Percentiles rank a stretch among this genome's conserved stretches.
Conservation (phyloP, 805 yeast genomes). For the Pichia gijzeniarum region DNA sequence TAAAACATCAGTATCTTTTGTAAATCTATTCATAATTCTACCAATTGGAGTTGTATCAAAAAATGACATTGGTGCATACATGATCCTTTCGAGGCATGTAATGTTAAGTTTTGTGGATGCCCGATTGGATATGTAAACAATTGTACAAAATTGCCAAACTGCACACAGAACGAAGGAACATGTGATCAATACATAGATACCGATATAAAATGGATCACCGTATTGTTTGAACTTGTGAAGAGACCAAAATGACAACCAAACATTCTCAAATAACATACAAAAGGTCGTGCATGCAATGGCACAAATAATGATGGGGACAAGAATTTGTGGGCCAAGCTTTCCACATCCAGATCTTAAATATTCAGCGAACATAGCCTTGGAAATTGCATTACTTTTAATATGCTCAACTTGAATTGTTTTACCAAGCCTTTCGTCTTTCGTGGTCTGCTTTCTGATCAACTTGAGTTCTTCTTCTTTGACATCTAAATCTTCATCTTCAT, state of each 20-base stretch:
- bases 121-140: constrained; percentile 45
- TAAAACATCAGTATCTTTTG: constrained; percentile 78
- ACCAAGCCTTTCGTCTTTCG: constrained; percentile 27
- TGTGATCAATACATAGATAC: constrained; percentile 59
- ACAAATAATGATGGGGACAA: constrained; percentile 16
- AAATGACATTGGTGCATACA: constrained; percentile 77
- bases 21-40: constrained; percentile 74
- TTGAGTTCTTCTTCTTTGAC: constrained; percentile 19
- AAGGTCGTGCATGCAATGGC: constrained; percentile 37
- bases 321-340: constrained; percentile 29
- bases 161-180: constrained; percentile 41
- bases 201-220: constrained; percentile 51
- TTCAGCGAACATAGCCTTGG: constrained; percentile 39
- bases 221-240: constrained; percentile 35
- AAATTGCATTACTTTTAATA: constrained; percentile 33
- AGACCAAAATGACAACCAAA: constrained; percentile 84
- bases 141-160: constrained; percentile 36
- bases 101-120: constrained; percentile 56
- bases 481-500: constrained; percentile 20
- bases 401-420: constrained; percentile 28
- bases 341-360: constrained; percentile 56
- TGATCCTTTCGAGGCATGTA: constrained; percentile 49
- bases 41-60: constrained; percentile 88
- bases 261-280: constrained; percentile 51
- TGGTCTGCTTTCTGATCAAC: constrained; percentile 19